Base-by-base conservation (phyloP, 1,284 basidiomycete genomes). In the Ceratobasidium sp. region DNA sequence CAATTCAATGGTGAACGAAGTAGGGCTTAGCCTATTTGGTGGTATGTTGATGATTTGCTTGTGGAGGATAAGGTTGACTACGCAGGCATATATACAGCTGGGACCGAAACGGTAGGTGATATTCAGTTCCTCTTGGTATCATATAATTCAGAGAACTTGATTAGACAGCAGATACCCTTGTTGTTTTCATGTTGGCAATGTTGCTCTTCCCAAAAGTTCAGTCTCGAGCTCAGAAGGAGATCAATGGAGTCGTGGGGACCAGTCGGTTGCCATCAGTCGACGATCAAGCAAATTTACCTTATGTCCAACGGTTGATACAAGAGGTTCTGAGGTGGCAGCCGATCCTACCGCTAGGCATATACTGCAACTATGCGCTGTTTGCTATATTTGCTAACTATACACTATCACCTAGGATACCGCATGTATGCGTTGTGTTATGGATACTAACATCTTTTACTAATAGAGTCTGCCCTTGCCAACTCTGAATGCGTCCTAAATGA, bases 381-480 rank as follows among this genome's bases (percentile, higher is more conserved):
- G n/a, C n/a, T n/a, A n/a, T n/a, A n/a, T n/a, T n/a, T n/a, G n/a
- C n/a, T n/a, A n/a, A n/a, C n/a, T n/a, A n/a, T n/a, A n/a, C n/a
- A n/a, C n/a, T n/a, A n/a, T n/a, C n/a, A n/a, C n/a, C n/a, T n/a
- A 71, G 73, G 62, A 55, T 74, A 8, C 74, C 74, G 21, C 74
- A 75, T 45, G 43, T 53, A 23, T 55, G 67, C 28, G 23, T n/a
- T n/a, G n/a, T n/a, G n/a, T n/a, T n/a, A n/a, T n/a, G n/a, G n/a
- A n/a, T n/a, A n/a, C n/a, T n/a, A n/a, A n/a, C n/a, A n/a, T n/a
- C n/a, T n/a, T n/a, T n/a, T n/a, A n/a, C n/a, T n/a, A n/a, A n/a
- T n/a, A n/a, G n/a, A n/a, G n/a, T n/a, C n/a, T n/a, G n/a, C n/a
- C n/a, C n/a, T n/a, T n/a, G n/a, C n/a, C n/a, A n/a, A n/a, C n/a